Evolutionary conservation across 805 yeast genomes (phyloP).

Genomic region (Pichia membranifaciens): DNA sequence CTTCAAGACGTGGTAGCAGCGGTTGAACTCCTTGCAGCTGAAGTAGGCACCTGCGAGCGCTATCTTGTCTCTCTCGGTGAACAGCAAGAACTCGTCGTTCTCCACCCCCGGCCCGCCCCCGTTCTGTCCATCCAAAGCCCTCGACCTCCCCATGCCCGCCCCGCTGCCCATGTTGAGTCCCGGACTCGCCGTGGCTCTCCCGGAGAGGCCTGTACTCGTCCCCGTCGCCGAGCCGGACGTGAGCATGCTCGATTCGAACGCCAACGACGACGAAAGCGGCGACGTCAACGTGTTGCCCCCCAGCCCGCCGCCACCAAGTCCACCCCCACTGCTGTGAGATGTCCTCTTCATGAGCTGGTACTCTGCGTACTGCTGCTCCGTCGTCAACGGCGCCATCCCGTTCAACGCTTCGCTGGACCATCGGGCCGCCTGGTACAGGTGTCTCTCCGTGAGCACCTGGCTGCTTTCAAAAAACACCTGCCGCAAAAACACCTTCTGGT

Average conservation of each 20-base stretch:
- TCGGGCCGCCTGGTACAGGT: slow-evolving; percentile 16
- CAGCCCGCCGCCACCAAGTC: background rate
- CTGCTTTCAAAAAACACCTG: slow-evolving; percentile 7
- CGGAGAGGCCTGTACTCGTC: background rate
- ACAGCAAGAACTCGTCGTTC: slow-evolving; percentile 23
- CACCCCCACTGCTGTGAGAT: background rate
- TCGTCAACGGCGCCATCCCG: slow-evolving; percentile 9
- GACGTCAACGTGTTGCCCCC: slow-evolving; percentile 2
- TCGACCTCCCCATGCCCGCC: background rate
- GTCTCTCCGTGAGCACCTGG: slow-evolving; percentile 3
- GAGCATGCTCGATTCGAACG: slow-evolving; percentile 3
- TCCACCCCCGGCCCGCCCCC: background rate
- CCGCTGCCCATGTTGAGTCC: no score
- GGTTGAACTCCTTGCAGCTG: slow-evolving; percentile 76
- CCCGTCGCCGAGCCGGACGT: background rate
- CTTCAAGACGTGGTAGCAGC: slow-evolving; percentile 59
- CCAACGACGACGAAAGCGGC: slow-evolving; percentile 7
- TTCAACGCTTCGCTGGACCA: slow-evolving; percentile 15
- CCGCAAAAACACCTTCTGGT: slow-evolving; percentile 2
- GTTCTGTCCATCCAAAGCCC: background rate
- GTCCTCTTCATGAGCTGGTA: slow-evolving; percentile 8
- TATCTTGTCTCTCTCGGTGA: slow-evolving; percentile 40
- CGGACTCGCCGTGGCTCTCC: background rate
- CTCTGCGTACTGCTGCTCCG: slow-evolving; percentile 12
- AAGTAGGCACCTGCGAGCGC: slow-evolving; percentile 67